These are phyloP conservation scores for Sphaerostilbella broomeana DNA, from an alignment of 2,329 filamentous ascomycete genomes.

Conservation along the genomic window DNA sequence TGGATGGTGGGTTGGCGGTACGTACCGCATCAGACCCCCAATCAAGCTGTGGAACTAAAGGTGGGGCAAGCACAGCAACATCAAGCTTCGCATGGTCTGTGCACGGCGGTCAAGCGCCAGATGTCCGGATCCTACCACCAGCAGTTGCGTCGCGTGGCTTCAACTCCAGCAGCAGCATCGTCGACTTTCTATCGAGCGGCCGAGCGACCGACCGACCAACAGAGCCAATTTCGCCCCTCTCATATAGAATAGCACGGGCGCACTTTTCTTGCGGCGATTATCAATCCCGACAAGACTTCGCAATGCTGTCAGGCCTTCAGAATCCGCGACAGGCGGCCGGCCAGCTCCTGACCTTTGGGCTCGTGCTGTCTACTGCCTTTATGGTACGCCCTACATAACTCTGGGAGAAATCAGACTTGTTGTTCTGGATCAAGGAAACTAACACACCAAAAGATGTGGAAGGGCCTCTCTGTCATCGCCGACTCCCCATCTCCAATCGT, in stretches of 20 bases:
- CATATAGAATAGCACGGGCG: too few relatives aligned
- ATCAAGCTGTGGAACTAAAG: background rate
- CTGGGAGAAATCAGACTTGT: background rate
- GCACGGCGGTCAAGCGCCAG: constrained; percentile 19
- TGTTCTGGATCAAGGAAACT: constrained; percentile 9
- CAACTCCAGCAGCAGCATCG: constrained; percentile 2
- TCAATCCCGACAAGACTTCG: too few relatives aligned
- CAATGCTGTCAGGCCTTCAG: constrained; percentile 62
- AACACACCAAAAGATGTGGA: constrained; percentile 60
- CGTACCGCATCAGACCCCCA: constrained; percentile 3
- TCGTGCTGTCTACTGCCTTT: constrained; percentile 85
- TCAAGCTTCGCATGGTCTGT: constrained; percentile 12
- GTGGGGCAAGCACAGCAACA: background rate
- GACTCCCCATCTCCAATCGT: constrained; percentile 74
- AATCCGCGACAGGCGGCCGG: constrained; percentile 75
- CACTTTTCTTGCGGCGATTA: too few relatives aligned
- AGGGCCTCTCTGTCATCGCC: constrained; percentile 72
- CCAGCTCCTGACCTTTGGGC: constrained; percentile 83
- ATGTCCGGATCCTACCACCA: constrained; percentile 20
- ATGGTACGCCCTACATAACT: constrained; percentile 49
- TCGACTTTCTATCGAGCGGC: background rate
- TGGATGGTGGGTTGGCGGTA: background rate
- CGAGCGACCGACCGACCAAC: too few relatives aligned
- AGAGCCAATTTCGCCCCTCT: too few relatives aligned
- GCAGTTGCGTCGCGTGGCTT: constrained; percentile 1